These are phyloP conservation scores for Carallia brachiata DNA, from an alignment of 345 rosid genomes.

Conservation along the genomic window DNA sequence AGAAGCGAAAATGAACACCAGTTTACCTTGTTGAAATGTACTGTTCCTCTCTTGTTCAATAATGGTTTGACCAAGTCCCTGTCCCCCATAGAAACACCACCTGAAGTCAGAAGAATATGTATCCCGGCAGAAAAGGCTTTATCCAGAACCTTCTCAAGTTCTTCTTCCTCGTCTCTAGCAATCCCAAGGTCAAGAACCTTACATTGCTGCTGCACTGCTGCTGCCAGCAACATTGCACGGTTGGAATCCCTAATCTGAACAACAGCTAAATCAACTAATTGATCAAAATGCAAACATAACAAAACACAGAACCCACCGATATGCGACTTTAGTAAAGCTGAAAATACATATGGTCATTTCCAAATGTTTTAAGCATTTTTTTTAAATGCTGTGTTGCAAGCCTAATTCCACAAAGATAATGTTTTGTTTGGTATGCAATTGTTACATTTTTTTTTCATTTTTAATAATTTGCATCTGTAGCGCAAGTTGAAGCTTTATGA, in stretches of 20 bases:
- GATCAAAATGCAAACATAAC: constrained; percentile 14
- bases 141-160: constrained; percentile 63
- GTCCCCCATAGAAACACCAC: constrained; percentile 99
- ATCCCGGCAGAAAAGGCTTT: constrained; percentile 60
- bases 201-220: constrained; percentile 76
- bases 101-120: constrained; percentile 82
- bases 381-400: neutral
- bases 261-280: constrained; percentile 20
- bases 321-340: neutral
- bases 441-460: too few relatives aligned
- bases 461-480: neutral
- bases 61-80: constrained; percentile 87
- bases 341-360: too few relatives aligned
- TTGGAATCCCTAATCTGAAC: constrained; percentile 95
- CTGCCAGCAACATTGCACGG: constrained; percentile 85
- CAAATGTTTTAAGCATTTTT: too few relatives aligned
- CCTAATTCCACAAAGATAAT: neutral
- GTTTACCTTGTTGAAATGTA: constrained; percentile 73
- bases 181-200: constrained; percentile 82
- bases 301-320: constrained; percentile 10
- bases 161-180: constrained; percentile 66
- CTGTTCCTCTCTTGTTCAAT: constrained; percentile 65
- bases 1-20: neutral
- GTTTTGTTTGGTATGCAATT: too few relatives aligned
- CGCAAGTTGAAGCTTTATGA: neutral